A percentile compares a stretch with the other conserved stretches of the same genome.
Evolutionary conservation across 2,329 filamentous ascomycete species (phyloP).

Genomic region (Didymella glomerata): DNA sequence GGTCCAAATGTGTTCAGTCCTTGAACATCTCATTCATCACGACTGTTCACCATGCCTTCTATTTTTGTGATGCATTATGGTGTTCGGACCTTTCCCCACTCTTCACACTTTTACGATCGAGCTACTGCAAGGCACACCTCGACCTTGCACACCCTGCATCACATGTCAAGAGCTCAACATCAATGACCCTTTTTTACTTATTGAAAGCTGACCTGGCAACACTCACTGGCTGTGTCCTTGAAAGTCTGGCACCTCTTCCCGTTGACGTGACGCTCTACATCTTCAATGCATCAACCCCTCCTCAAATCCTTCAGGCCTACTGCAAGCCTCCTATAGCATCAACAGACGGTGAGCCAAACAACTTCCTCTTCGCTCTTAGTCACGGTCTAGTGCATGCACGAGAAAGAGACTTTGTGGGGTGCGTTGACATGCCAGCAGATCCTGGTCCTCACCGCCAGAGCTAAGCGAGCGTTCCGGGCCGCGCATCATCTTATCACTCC

Average conservation of each 20-base stretch:
- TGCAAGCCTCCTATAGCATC: not conserved
- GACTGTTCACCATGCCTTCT: not conserved
- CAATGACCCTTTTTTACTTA: not conserved
- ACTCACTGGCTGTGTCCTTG: not conserved
- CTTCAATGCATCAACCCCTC: not conserved
- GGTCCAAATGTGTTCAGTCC: too few relatives aligned
- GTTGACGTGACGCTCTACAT: not conserved
- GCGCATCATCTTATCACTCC: constrained; percentile 9
- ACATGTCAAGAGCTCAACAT: not conserved
- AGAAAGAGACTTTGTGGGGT: constrained; percentile 12
- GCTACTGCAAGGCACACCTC: constrained; percentile 18
- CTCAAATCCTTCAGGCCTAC: not conserved
- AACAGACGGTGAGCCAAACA: not conserved
- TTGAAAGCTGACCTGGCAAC: not conserved
- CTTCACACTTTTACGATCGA: not conserved
- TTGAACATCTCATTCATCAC: too few relatives aligned
- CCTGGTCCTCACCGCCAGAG: constrained; percentile 30
- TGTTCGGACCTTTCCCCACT: not conserved
- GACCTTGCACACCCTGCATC: not conserved
- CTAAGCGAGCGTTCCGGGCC: constrained; percentile 24
- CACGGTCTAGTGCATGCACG: constrained; percentile 12
- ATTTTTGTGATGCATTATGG: not conserved
- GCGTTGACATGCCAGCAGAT: constrained; percentile 18
- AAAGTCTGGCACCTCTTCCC: not conserved
- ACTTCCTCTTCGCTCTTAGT: not conserved